phyloP scores from a whole-genome alignment of 352 stramenopile species.

The Thalassiosira hispida region DNA sequence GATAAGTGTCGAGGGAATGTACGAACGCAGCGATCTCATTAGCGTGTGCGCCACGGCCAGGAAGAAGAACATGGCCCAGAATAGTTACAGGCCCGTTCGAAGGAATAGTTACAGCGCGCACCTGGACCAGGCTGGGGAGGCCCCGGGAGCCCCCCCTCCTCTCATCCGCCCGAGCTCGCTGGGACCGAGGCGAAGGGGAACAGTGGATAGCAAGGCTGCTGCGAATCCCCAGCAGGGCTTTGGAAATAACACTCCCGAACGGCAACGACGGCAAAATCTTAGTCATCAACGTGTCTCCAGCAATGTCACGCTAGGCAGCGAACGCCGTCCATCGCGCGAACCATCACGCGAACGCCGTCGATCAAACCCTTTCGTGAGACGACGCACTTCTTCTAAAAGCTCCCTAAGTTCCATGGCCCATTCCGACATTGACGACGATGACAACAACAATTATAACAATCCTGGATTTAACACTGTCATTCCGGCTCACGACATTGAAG shows the following conservation, averaged over 20 bases:
- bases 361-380: too few species aligned
- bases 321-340: too few species aligned
- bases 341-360: too few species aligned
- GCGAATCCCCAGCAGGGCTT: conserved; percentile 2
- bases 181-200: background rate
- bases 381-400: too few species aligned
- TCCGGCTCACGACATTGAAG: too few species aligned
- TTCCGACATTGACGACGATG: too few species aligned
- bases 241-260: background rate
- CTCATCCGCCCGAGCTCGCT: too few species aligned
- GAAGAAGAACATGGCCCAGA: background rate
- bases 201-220: background rate
- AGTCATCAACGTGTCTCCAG: background rate
- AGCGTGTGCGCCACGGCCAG: background rate
- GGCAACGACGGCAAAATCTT: too few species aligned
- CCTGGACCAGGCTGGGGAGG: background rate
- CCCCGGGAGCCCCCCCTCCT: background rate
- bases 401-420: too few species aligned
- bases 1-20: background rate
- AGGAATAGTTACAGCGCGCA: background rate
- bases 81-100: background rate
- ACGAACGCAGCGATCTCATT: background rate
- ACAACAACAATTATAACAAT: background rate
- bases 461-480: conserved; percentile 1
- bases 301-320: background rate